Conservation (phyloP, 2,329 filamentous ascomycete species). For the Incumbomyces delicatus region DNA sequence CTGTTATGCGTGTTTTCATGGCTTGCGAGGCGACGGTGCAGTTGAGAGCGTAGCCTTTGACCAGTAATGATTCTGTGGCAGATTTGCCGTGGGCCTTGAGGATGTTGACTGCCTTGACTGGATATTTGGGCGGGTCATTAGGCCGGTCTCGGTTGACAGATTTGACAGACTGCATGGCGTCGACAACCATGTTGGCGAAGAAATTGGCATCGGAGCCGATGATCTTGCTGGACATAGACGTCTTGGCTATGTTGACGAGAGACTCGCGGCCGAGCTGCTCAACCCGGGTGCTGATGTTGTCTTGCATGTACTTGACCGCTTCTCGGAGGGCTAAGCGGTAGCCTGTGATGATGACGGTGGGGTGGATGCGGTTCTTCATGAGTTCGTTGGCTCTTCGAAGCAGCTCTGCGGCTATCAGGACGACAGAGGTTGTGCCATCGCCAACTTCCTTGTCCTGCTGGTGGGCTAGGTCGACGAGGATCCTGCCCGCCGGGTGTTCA, state of each 20-base stretch:
- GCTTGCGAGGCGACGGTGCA: conserved; percentile 97
- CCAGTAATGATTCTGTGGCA: conserved; percentile 72
- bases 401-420: conserved; percentile 92
- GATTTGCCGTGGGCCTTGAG: conserved; percentile 97
- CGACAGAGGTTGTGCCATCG: conserved; percentile 95
- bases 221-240: conserved; percentile 98
- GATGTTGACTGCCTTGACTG: conserved; percentile 97
- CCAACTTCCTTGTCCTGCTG: conserved; percentile 99
- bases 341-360: conserved; percentile 96
- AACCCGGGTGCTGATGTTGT: conserved; percentile 94
- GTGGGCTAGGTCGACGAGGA: conserved; percentile 91
- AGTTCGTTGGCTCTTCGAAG: conserved; percentile 90
- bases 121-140: conserved; percentile 71
- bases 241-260: conserved; percentile 90
- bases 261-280: conserved; percentile 84
- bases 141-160: conserved; percentile 70
- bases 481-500: conserved; percentile 96
- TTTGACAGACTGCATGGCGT: conserved; percentile 92
- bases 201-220: conserved; percentile 94
- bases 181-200: conserved; percentile 94
- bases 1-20: conserved; percentile 83
- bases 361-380: conserved; percentile 99
- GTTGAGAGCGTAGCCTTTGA: conserved; percentile 96
- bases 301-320: conserved; percentile 97
- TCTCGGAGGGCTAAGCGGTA: conserved; percentile 92